Evolutionary conservation across 2,329 filamentous ascomycete species (phyloP).

Genomic region (Sordariomycetes sp.): DNA sequence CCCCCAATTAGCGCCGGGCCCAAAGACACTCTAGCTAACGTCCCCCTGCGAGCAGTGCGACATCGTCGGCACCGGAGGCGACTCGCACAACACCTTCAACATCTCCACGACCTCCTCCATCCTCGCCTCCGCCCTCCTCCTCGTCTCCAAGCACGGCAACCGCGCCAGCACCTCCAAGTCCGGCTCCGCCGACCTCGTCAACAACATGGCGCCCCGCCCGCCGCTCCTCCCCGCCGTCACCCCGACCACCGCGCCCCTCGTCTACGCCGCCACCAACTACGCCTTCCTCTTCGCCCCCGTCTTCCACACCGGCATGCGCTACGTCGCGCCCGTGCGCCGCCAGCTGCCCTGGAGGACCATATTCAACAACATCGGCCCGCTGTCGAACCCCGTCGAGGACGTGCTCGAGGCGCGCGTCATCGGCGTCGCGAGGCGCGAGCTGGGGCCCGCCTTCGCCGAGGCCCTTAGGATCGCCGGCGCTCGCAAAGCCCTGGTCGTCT

Average conservation of each 20-base stretch:
- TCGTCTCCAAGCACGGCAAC: conserved; percentile 93
- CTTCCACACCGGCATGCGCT: conserved; percentile 91
- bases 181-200: conserved; percentile 85
- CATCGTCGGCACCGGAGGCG: conserved; percentile 94
- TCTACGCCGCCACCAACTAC: conserved; percentile 80
- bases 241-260: conserved; percentile 55
- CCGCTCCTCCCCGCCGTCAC: conserved; percentile 67
- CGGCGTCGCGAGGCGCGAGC: conserved; percentile 80
- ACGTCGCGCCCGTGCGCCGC: conserved; percentile 74
- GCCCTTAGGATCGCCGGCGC: conserved; percentile 67
- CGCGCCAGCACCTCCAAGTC: conserved; percentile 91
- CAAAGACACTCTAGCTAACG: conserved; percentile 4
- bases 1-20: not conserved
- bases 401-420: conserved; percentile 80
- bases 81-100: conserved; percentile 96
- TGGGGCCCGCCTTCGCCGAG: conserved; percentile 83
- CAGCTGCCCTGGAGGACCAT: conserved; percentile 92
- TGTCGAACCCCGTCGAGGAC: conserved; percentile 82
- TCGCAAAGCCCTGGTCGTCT: conserved; percentile 80
- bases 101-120: conserved; percentile 94
- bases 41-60: conserved; percentile 47
- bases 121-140: conserved; percentile 71
- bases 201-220: conserved; percentile 58
- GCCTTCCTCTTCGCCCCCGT: conserved; percentile 91
- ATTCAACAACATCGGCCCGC: conserved; percentile 90